These are phyloP conservation scores for Citrullus mucosospermus DNA, from an alignment of 306 rosid species.

Conservation along the genomic window DNA sequence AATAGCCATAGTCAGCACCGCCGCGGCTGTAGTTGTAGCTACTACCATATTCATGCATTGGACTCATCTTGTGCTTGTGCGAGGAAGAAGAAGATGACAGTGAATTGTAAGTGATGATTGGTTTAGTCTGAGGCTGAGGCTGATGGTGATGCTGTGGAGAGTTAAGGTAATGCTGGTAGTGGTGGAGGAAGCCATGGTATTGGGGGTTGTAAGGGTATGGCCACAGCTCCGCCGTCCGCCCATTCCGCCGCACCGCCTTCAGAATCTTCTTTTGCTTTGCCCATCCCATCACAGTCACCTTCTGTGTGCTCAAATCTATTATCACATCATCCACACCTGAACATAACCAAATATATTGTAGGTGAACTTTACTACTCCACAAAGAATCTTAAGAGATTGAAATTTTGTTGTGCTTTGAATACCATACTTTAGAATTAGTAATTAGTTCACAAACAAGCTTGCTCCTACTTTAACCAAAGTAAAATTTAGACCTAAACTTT, in stretches of 20 bases:
- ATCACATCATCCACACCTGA: conserved; percentile 56
- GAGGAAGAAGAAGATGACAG: conserved; percentile 15
- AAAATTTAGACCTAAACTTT: not conserved
- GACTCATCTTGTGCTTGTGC: conserved; percentile 13
- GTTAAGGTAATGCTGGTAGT: conserved; percentile 2
- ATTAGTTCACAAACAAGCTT: not conserved
- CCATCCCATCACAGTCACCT: conserved; percentile 81
- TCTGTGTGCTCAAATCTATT: conserved; percentile 45
- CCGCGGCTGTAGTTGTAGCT: conserved; percentile 18
- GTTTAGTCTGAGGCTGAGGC: not conserved
- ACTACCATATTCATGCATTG: not conserved
- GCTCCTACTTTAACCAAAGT: not conserved
- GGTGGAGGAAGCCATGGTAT: conserved; percentile 19
- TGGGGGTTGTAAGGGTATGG: conserved; percentile 57
- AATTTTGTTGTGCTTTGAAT: not conserved
- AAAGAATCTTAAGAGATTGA: not conserved
- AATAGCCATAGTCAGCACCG: conserved; percentile 25
- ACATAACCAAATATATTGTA: not conserved
- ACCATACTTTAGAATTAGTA: not conserved
- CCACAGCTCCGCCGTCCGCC: conserved; percentile 60
- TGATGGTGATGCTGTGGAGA: not conserved
- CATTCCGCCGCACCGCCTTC: conserved; percentile 44
- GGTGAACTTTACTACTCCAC: too few species aligned
- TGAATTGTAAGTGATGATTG: conserved; percentile 6
- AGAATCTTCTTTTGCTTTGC: conserved; percentile 39